Percentiles rank a stretch among this genome's conserved stretches.
Evolutionary conservation across 1,139 yeast genomes (phyloP).

Genomic region (Taphrina deformans): DNA sequence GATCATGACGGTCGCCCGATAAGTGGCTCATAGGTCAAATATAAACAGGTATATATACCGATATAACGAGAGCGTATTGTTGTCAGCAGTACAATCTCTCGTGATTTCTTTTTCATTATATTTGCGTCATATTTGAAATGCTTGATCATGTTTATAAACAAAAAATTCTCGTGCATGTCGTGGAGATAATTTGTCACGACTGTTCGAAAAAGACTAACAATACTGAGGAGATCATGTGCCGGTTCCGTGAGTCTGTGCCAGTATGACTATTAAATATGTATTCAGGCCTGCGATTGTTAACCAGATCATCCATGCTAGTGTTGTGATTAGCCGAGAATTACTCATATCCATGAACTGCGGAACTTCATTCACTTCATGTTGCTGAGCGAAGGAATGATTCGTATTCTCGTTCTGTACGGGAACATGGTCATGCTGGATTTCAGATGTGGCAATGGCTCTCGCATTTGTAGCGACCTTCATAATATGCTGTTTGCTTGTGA

Average conservation of each 20-base stretch:
- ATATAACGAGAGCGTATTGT: no score
- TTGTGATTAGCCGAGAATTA: constrained; percentile 60
- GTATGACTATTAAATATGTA: constrained; percentile 60
- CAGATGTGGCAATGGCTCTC: not conserved
- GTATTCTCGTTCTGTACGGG: not conserved
- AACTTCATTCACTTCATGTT: not conserved
- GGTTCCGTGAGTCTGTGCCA: constrained; percentile 16
- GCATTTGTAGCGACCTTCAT: constrained; percentile 63
- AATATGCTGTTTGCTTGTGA: constrained; percentile 69
- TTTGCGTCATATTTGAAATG: no score
- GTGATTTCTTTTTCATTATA: no score
- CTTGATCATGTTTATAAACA: no score
- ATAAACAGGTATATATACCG: no score
- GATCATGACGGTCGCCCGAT: no score
- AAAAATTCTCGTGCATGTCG: no score
- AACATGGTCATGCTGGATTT: not conserved
- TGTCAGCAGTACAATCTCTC: no score
- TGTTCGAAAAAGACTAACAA: no score
- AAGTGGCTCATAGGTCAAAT: no score
- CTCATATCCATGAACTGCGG: constrained; percentile 56
- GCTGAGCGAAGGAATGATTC: not conserved
- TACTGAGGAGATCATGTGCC: constrained; percentile 8
- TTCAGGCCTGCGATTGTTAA: constrained; percentile 68
- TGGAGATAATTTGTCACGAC: no score
- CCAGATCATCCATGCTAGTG: constrained; percentile 66